Evolutionary conservation across 192 early-diverging fungal species (phyloP).

Genomic region (Backusella luteola): DNA sequence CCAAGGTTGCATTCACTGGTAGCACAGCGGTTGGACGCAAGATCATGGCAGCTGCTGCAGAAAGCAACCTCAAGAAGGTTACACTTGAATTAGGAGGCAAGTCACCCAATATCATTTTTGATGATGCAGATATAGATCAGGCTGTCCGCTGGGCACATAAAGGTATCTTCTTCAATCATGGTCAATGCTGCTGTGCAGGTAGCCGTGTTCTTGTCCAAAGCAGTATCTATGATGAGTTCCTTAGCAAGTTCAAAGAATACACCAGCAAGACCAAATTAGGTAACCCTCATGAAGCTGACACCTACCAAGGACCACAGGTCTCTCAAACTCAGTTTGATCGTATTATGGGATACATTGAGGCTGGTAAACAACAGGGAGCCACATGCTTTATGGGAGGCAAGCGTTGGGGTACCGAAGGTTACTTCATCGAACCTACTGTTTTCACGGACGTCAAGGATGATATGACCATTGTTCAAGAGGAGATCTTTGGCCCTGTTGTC

Average conservation of each 20-base stretch:
- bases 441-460: slow-evolving; percentile 60
- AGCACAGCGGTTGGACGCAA: slow-evolving; percentile 64
- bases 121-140: slow-evolving; percentile 70
- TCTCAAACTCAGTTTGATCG: slow-evolving; percentile 60
- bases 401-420: slow-evolving; percentile 63
- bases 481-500: slow-evolving; percentile 87
- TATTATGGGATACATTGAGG: slow-evolving; percentile 59
- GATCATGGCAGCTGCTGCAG: slow-evolving; percentile 58
- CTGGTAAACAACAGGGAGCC: slow-evolving; percentile 60
- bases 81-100: slow-evolving; percentile 88
- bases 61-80: slow-evolving; percentile 67
- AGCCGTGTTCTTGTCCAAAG: slow-evolving; percentile 78
- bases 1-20: slow-evolving; percentile 77
- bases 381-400: slow-evolving; percentile 54
- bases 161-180: slow-evolving; percentile 76
- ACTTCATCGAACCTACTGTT: slow-evolving; percentile 77
- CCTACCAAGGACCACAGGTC: slow-evolving; percentile 73
- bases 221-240: slow-evolving; percentile 65
- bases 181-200: slow-evolving; percentile 80
- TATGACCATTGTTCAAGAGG: slow-evolving; percentile 63
- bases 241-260: slow-evolving; percentile 54
- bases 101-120: slow-evolving; percentile 76
- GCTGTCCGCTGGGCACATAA: slow-evolving; percentile 63
- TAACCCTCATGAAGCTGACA: slow-evolving; percentile 58
- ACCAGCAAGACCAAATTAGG: slow-evolving; percentile 60